phyloP scores from a whole-genome alignment of 1,139 yeast genomes.

The Saccharomyces hybrid region DNA sequence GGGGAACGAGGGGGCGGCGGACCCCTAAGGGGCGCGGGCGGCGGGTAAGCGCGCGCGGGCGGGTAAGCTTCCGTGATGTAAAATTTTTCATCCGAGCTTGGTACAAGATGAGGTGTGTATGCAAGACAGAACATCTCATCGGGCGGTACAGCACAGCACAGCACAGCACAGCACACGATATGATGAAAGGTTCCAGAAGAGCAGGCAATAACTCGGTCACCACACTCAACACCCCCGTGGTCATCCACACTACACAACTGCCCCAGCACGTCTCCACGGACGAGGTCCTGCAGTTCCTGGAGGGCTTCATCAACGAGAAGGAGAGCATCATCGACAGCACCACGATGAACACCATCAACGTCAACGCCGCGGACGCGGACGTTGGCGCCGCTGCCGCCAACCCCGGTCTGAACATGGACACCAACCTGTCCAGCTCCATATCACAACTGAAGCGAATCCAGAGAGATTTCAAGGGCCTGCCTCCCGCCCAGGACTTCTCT shows the following conservation, averaged over 20 bases:
- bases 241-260: conserved; percentile 33
- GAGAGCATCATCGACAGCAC: conserved; percentile 16
- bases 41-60: not conserved
- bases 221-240: conserved; percentile 45
- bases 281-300: conserved; percentile 40
- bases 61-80: no score
- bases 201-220: conserved; percentile 31
- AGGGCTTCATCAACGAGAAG: conserved; percentile 38
- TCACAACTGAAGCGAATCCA: conserved; percentile 62
- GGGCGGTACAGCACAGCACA: not conserved
- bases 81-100: not conserved
- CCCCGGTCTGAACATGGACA: conserved; percentile 14
- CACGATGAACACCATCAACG: conserved; percentile 10
- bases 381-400: conserved; percentile 4
- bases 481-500: conserved; percentile 40
- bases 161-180: conserved; percentile 11
- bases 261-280: conserved; percentile 33
- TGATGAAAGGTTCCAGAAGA: conserved; percentile 37
- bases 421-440: conserved; percentile 34
- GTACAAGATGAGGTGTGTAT: conserved; percentile 3
- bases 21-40: not conserved
- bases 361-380: conserved; percentile 4
- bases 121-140: not conserved
- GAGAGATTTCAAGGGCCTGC: conserved; percentile 66
- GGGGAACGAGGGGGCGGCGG: not conserved